A percentile compares a stretch with the other conserved stretches of the same genome.
These are phyloP conservation scores for Fusarium oligoseptatum DNA, from an alignment of 2,329 filamentous ascomycete species.

Conservation along the genomic window DNA sequence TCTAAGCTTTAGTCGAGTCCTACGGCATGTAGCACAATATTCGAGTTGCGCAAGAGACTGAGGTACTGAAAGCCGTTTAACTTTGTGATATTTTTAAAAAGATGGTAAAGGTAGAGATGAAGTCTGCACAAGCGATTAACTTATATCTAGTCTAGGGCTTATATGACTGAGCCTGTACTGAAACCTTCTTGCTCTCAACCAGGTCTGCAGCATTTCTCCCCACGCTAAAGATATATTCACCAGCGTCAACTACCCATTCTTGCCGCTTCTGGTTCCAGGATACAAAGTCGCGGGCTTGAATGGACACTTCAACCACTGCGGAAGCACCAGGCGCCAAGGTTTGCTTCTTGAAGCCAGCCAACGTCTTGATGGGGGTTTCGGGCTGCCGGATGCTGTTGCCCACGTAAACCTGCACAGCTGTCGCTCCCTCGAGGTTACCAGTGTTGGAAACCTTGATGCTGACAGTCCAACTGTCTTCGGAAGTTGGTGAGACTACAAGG, in stretches of 20 bases:
- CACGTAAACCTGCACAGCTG: conserved; percentile 69
- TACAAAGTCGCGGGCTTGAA: conserved; percentile 11
- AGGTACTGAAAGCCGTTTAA: too few relatives aligned
- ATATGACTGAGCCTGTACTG: background rate
- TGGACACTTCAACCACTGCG: background rate
- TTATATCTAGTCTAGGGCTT: background rate
- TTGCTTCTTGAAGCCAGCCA: conserved; percentile 10
- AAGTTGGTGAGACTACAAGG: background rate
- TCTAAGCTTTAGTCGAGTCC: too few relatives aligned
- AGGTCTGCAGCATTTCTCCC: conserved; percentile 24
- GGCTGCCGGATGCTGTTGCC: conserved; percentile 15
- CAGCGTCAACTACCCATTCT: conserved; percentile 23
- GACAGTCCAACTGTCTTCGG: conserved; percentile 44
- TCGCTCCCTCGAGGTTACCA: conserved; percentile 61
- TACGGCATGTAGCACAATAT: too few relatives aligned
- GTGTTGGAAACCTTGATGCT: conserved; percentile 68
- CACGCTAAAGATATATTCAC: conserved; percentile 28
- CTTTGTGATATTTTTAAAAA: too few relatives aligned
- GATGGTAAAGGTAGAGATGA: background rate
- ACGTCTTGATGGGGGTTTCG: conserved; percentile 40
- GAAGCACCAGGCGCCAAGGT: conserved; percentile 26
- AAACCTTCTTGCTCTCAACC: background rate
- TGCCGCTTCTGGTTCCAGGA: conserved; percentile 7
- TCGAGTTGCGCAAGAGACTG: too few relatives aligned
- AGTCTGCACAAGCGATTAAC: rapidly evolving